Evolutionary conservation across 1,284 basidiomycete species (phyloP), one percentile per base, ranked within the genome.

Genomic region (Irpex rosettiformis): DNA sequence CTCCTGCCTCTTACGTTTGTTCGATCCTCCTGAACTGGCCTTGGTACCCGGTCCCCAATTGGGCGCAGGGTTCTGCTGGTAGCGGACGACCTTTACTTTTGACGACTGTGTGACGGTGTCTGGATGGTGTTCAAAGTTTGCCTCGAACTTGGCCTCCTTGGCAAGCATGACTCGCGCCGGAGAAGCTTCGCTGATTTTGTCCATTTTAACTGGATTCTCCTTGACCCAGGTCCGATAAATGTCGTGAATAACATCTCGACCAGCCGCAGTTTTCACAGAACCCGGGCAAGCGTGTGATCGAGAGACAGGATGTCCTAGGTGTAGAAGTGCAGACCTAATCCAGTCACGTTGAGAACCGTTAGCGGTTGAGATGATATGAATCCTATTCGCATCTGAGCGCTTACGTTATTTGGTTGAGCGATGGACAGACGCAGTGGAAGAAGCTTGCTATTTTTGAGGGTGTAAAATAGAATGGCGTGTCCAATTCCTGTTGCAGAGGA

Each of bases 11-110:
- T 86, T 86, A 30, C 80, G 70, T 61, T 81, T 81, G 24, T 51
- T 51, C 22, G 48, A 25, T 27, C 10, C 18, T 2, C 24, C 48
- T 13, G 58, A 63, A 13, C 76, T 69, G 11, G 88, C 86, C 65
- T 79, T 85, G 55, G 79, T 79, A n/a, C 80, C 85, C 2, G 96
- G 96, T 0, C 96, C 96, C 96, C 96, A 99, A 70, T 97, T 85
- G 2, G 89, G 82, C 42, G 86, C 81, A 2, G 96, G 96, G 70
- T 98, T 98, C 65, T 85, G 81, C 74, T 97, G 96, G 74, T 98
- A 98, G 52, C 93, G 83, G 0, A 96, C 91, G 6, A 94, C 76
- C 67, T 93, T 93, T 55, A 89, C 78, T 58, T 84, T 83, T 11
- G 82, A 81, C 3, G 86, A 79, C 8, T 79, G 72, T 10, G 79